Base-by-base conservation (phyloP, 257 asterid genomes). In the Salvia rosmarinus region DNA sequence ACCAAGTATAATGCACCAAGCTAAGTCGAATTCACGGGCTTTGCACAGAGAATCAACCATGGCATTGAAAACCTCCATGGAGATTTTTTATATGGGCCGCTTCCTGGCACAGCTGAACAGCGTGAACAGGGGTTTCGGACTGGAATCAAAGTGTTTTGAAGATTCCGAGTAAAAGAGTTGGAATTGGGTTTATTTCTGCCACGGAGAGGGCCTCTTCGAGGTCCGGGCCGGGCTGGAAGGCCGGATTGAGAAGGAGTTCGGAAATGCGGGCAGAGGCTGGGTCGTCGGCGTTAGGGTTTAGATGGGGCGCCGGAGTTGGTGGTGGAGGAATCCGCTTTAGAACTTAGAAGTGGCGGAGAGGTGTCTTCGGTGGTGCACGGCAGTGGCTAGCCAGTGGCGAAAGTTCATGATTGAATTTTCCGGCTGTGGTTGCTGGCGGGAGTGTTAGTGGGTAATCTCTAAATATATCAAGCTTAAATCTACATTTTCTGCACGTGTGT, bases 11-110 rank as follows among this genome's bases (percentile, higher is more conserved):
- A 92, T 68, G 74, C 75, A 67, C 97, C 98, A 92, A 46, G 96
- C 97, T 17, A 78, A 77, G 73, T 84, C 96, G 76, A 92, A 92
- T 23, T 90, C 91, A 11, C 95, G 80, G 62, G 87, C 90, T 79
- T 79, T 92, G 2, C 91, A 85, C 2, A 92, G 90, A 0, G 83
- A 81, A 84, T 90, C 85, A 64, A 92, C 80, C 85, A 84, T 50
- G 23, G 88, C 85, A 80, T 90, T 88, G 47, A 92, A 87, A 61
- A 87, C 84, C 1, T 71, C 68, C 5, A 76, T 12, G 9, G 91
- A 83, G 63, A 80, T 84, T 13, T 42, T 40, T 68, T 74, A 87
- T 68, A 79, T 83, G 20, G 89, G 78, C 75, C 79, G 85, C 77
- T 82, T 84, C 79, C 79, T 82, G 1, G 91, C 89, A 96, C 97